phyloP scores from a whole-genome alignment of 2,329 filamentous ascomycete genomes.

The Calonectria pseudoreteaudii region DNA sequence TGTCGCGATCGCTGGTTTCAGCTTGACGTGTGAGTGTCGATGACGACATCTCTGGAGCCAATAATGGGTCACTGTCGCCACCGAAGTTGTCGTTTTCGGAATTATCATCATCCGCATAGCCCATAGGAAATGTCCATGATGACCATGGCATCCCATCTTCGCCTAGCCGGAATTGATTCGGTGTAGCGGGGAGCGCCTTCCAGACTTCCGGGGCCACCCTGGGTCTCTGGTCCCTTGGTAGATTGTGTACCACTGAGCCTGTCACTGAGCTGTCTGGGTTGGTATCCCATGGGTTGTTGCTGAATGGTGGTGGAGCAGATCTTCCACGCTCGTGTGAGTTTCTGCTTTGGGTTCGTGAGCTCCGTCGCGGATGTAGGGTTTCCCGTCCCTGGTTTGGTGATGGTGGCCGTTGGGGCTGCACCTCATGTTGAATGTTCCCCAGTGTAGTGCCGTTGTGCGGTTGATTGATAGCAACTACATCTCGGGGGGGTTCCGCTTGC shows the following conservation, averaged over 20 bases:
- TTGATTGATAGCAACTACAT: neutral
- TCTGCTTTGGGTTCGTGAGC: constrained; percentile 37
- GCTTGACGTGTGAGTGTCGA: constrained; percentile 14
- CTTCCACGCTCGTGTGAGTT: constrained; percentile 57
- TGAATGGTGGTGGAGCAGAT: constrained; percentile 62
- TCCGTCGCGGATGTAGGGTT: constrained; percentile 15
- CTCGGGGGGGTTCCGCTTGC: constrained; percentile 6
- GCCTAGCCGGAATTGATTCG: constrained; percentile 52
- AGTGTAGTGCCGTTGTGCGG: neutral
- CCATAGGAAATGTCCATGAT: constrained; percentile 43
- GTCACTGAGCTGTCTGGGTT: constrained; percentile 45
- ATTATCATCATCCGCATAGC: constrained; percentile 23
- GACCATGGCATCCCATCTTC: constrained; percentile 63
- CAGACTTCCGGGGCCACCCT: constrained; percentile 44
- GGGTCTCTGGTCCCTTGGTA: constrained; percentile 30
- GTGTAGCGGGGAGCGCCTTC: constrained; percentile 57
- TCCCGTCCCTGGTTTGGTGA: constrained; percentile 6
- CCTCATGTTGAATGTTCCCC: neutral
- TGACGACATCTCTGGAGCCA: neutral
- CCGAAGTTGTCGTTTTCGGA: constrained; percentile 7
- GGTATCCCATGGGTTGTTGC: constrained; percentile 61
- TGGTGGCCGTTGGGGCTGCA: neutral
- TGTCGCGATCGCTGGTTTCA: constrained; percentile 48
- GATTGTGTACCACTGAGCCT: constrained; percentile 34
- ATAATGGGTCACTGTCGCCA: constrained; percentile 4